A percentile compares a stretch with the other conserved stretches of the same genome.
phyloP scores from a whole-genome alignment of 2,329 filamentous ascomycete species.

The Xylaria sp. region DNA sequence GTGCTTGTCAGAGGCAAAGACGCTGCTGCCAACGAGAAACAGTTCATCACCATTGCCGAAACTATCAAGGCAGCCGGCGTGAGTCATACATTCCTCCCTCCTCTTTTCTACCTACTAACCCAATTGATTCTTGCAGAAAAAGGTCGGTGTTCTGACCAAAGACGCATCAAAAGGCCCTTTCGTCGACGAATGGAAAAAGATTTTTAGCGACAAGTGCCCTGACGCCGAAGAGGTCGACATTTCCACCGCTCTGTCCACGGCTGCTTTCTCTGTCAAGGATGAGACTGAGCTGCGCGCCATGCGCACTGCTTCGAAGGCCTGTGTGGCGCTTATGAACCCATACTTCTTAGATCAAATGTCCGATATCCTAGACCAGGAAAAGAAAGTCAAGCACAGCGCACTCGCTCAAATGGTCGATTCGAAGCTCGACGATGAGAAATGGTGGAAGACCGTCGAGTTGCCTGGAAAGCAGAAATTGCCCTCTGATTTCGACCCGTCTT shows the following conservation, averaged over 20 bases:
- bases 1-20: slow-evolving; percentile 92
- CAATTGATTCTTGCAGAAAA: slow-evolving; percentile 64
- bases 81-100: slow-evolving; percentile 46
- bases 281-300: slow-evolving; percentile 93
- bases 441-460: slow-evolving; percentile 81
- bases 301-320: slow-evolving; percentile 91
- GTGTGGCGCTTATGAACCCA: slow-evolving; percentile 90
- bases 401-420: slow-evolving; percentile 86
- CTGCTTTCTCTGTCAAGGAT: slow-evolving; percentile 91
- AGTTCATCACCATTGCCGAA: slow-evolving; percentile 83
- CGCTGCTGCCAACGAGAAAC: slow-evolving; percentile 86
- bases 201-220: slow-evolving; percentile 77
- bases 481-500: slow-evolving; percentile 81
- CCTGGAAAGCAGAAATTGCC: slow-evolving; percentile 78
- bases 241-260: slow-evolving; percentile 76
- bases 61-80: slow-evolving; percentile 87
- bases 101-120: slow-evolving; percentile 22
- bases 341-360: slow-evolving; percentile 99
- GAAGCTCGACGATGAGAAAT: slow-evolving; percentile 92
- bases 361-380: slow-evolving; percentile 91
- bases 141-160: slow-evolving; percentile 85
- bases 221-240: slow-evolving; percentile 91
- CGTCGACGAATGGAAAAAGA: slow-evolving; percentile 93
- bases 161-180: slow-evolving; percentile 87
- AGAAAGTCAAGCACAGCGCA: slow-evolving; percentile 90